Percentiles rank a stretch among this genome's conserved stretches.
phyloP scores from a whole-genome alignment of 2,329 filamentous ascomycete genomes.

The Neophaeococcomyces mojaviensis region DNA sequence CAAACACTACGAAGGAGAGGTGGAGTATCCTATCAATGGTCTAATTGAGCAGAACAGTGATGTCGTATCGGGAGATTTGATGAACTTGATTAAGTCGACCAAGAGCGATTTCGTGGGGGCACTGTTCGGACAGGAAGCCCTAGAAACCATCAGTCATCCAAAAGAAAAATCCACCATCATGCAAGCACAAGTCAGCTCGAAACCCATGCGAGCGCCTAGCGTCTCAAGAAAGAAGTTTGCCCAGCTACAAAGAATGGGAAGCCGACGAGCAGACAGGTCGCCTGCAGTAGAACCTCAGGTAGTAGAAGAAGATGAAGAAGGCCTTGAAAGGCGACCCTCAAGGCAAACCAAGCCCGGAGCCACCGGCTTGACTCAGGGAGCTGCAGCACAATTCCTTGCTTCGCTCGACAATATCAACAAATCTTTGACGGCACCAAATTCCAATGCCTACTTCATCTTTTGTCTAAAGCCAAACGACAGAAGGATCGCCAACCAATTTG shows the following conservation, averaged over 20 bases:
- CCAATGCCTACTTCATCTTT: conserved; percentile 93
- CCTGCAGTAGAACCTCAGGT: conserved; percentile 31
- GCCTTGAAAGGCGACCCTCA: conserved; percentile 19
- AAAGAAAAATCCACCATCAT: conserved; percentile 84
- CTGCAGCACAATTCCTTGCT: conserved; percentile 83
- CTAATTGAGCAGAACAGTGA: conserved; percentile 94
- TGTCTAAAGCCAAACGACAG: conserved; percentile 96
- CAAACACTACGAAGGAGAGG: conserved; percentile 91
- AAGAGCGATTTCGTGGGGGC: conserved; percentile 83
- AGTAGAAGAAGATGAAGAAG: conserved; percentile 12
- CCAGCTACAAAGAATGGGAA: conserved; percentile 41
- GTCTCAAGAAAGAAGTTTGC: conserved; percentile 74
- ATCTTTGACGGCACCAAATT: conserved; percentile 70
- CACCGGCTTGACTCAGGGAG: conserved; percentile 59
- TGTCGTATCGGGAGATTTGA: conserved; percentile 87
- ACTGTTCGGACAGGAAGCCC: conserved; percentile 89
- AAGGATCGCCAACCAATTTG: conserved; percentile 95
- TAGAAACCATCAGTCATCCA: conserved; percentile 89
- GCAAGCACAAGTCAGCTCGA: conserved; percentile 93
- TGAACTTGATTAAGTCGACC: conserved; percentile 84
- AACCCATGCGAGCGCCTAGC: conserved; percentile 84
- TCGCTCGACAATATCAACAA: conserved; percentile 87
- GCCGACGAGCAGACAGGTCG: conserved; percentile 26
- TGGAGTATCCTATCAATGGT: conserved; percentile 83
- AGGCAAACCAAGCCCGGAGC: conserved; percentile 34